Conservation (phyloP, 164 flowering plant species). For the Sextonia rubra region DNA sequence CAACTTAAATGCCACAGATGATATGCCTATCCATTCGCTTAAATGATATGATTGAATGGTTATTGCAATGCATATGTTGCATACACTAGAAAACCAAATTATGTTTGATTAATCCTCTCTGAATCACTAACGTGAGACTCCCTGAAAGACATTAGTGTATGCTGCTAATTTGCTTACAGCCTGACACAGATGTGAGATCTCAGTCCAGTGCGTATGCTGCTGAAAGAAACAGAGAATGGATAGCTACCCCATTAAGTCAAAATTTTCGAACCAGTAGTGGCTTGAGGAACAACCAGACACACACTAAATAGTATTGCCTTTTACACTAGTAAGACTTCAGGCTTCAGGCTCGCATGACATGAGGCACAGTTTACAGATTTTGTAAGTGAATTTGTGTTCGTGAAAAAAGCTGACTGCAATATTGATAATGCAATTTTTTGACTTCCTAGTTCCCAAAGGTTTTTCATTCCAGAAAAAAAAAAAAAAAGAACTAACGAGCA, state of each 20-base stretch:
- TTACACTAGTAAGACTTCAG: not conserved
- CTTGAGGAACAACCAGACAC: not conserved
- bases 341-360: not conserved
- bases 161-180: not conserved
- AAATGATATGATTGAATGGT: not conserved
- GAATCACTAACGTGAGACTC: not conserved
- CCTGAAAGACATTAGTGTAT: not conserved
- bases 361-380: not conserved
- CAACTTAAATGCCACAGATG: not conserved
- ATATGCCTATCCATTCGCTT: not conserved
- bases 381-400: not conserved
- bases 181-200: not conserved
- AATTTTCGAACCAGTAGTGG: not conserved
- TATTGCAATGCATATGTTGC: not conserved
- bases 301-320: too few species aligned
- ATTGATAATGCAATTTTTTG: too few species aligned
- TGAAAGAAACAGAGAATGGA: not conserved
- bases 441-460: not conserved
- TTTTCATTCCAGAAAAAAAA: not conserved
- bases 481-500: slow-evolving; percentile 3
- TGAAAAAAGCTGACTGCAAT: too few species aligned
- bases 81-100: not conserved
- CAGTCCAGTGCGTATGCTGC: not conserved
- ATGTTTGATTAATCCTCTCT: not conserved
- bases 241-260: not conserved